These are phyloP conservation scores for Ustilago trichophora DNA, from an alignment of 1,284 basidiomycete species.

Conservation along the genomic window DNA sequence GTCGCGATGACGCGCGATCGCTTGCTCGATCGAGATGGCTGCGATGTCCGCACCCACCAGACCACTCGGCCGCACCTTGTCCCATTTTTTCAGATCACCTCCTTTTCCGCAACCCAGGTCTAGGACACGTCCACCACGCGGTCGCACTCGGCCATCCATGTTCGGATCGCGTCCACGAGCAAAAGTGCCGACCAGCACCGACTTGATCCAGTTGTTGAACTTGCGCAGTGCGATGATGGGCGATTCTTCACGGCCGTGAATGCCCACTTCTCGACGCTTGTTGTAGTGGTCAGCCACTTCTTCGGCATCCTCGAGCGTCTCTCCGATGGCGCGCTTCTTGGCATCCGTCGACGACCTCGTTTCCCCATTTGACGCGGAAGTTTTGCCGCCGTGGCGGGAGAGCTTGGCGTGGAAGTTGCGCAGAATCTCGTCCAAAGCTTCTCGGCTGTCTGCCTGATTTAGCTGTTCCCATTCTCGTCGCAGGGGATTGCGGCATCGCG, in stretches of 20 bases:
- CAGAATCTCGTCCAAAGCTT: constrained; percentile 39
- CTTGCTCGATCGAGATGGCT: constrained; percentile 87
- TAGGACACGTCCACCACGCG: constrained; percentile 76
- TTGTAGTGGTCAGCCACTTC: constrained; percentile 72
- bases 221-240: constrained; percentile 95
- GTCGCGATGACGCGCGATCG: constrained; percentile 74
- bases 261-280: constrained; percentile 86
- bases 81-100: constrained; percentile 96
- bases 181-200: constrained; percentile 47
- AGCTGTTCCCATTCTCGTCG: constrained; percentile 49
- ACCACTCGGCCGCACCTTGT: constrained; percentile 81
- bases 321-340: constrained; percentile 23
- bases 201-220: constrained; percentile 88
- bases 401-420: constrained; percentile 30
- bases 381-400: background rate
- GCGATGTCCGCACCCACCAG: constrained; percentile 91
- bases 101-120: constrained; percentile 99
- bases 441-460: constrained; percentile 30
- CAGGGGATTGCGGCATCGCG: constrained; percentile 49
- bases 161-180: constrained; percentile 26
- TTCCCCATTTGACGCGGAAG: background rate
- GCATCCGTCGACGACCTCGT: background rate
- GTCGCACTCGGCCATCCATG: constrained; percentile 23
- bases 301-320: constrained; percentile 38
- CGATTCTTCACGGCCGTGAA: constrained; percentile 83